These are phyloP conservation scores for Marasmius oreades DNA, from an alignment of 1,284 basidiomycete genomes.

Conservation along the genomic window DNA sequence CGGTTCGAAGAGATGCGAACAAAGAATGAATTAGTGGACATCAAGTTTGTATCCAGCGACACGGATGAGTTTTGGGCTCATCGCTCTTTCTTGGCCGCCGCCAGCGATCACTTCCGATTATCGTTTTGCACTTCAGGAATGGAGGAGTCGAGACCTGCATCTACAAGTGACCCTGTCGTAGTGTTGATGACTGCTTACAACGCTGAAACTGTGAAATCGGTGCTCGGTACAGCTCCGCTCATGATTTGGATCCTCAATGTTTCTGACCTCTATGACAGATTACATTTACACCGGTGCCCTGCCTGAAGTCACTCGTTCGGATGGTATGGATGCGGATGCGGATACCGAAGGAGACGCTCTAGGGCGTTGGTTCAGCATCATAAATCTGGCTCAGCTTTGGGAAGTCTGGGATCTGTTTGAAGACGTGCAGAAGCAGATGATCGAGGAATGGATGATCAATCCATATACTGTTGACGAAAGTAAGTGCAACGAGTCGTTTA, in stretches of 20 bases:
- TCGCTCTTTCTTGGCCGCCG: conserved; percentile 28
- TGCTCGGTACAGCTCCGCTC: conserved; percentile 21
- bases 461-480: neutral
- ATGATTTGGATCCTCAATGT: neutral
- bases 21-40: conserved; percentile 26
- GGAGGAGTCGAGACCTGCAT: conserved; percentile 19
- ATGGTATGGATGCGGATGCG: neutral
- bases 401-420: neutral
- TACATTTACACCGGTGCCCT: neutral
- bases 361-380: neutral
- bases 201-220: conserved; percentile 12
- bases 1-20: conserved; percentile 27
- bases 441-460: neutral
- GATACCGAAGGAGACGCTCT: neutral
- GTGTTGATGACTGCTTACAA: conserved; percentile 17
- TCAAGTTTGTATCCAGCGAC: conserved; percentile 23
- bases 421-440: neutral
- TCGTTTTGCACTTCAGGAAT: conserved; percentile 24
- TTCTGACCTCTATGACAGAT: neutral
- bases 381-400: neutral
- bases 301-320: neutral
- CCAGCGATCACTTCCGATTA: conserved; percentile 25
- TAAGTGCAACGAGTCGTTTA: neutral
- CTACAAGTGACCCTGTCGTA: conserved; percentile 13
- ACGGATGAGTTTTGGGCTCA: conserved; percentile 26